These are phyloP conservation scores for Ephemerocybe angulata DNA, from an alignment of 768 basidiomycete species.

Conservation along the genomic window DNA sequence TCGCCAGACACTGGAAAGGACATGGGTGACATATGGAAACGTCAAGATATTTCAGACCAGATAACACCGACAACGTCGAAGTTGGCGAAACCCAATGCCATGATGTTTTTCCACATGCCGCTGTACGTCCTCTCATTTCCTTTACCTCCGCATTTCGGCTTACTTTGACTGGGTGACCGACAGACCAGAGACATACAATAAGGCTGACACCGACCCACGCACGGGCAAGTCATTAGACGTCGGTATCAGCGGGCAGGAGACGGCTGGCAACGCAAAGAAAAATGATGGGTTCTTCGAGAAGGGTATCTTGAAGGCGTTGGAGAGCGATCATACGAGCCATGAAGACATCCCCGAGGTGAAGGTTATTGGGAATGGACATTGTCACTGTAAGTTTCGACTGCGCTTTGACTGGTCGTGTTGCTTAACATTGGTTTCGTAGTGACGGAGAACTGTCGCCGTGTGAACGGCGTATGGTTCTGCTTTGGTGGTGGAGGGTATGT, in stretches of 20 bases:
- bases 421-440: slow-evolving; percentile 36
- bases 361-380: slow-evolving; percentile 87
- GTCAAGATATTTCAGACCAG: slow-evolving; percentile 53
- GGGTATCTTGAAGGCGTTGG: slow-evolving; percentile 66
- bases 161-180: slow-evolving; percentile 1
- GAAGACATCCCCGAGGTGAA: slow-evolving; percentile 68
- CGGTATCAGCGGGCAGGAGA: slow-evolving; percentile 61
- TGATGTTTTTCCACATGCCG: slow-evolving; percentile 99
- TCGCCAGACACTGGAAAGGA: slow-evolving; percentile 72
- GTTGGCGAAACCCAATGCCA: slow-evolving; percentile 89
- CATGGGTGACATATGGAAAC: slow-evolving; percentile 58
- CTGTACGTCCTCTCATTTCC: slow-evolving; percentile 45
- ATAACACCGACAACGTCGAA: slow-evolving; percentile 45
- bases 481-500: slow-evolving; percentile 82
- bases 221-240: slow-evolving; percentile 65
- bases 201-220: slow-evolving; percentile 60
- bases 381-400: slow-evolving; percentile 56
- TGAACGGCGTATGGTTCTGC: slow-evolving; percentile 87
- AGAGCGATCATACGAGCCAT: slow-evolving; percentile 58
- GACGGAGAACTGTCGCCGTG: slow-evolving; percentile 83
- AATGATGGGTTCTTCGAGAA: slow-evolving; percentile 85
- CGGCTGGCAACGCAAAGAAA: slow-evolving; percentile 56
- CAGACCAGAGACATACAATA: slow-evolving; percentile 72
- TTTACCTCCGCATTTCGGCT: background rate
- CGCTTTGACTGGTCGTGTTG: background rate